Evolutionary conservation across 805 yeast genomes (phyloP).

Genomic region (Priceomyces castillae): DNA sequence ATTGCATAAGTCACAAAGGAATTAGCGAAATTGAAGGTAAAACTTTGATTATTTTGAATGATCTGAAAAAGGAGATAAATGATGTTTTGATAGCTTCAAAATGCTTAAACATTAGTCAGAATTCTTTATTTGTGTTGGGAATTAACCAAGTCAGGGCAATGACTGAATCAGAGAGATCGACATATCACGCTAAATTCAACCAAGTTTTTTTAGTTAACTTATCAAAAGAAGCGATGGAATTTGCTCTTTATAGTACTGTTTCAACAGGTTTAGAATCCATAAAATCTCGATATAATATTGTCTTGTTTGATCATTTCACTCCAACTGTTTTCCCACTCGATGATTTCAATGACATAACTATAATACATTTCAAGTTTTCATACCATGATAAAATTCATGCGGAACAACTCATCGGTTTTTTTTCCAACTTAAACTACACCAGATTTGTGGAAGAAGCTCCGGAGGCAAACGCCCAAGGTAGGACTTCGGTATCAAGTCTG

Average conservation of each 20-base stretch:
- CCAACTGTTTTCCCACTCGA: conserved; percentile 4
- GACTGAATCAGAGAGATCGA: conserved; percentile 8
- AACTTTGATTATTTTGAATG: conserved; percentile 29
- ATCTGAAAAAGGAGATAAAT: conserved; percentile 29
- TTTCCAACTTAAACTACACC: conserved; percentile 7
- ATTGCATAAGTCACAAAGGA: conserved; percentile 4
- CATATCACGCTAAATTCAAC: conserved; percentile 14
- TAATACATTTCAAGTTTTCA: conserved; percentile 17
- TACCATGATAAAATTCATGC: conserved; percentile 20
- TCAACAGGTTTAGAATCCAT: conserved; percentile 30
- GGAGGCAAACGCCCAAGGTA: background rate
- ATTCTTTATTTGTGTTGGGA: conserved; percentile 15
- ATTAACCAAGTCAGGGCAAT: conserved; percentile 6
- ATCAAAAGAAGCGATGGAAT: conserved; percentile 13
- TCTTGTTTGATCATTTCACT: conserved; percentile 18
- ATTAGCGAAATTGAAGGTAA: conserved; percentile 8
- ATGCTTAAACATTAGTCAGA: conserved; percentile 20
- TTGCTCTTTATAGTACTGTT: conserved; percentile 18
- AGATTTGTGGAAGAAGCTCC: background rate
- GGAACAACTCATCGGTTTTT: conserved; percentile 16
- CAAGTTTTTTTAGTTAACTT: conserved; percentile 23
- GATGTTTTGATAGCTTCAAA: conserved; percentile 35
- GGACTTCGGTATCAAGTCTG: conserved; percentile 11
- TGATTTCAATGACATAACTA: conserved; percentile 14
- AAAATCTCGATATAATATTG: conserved; percentile 21